Conservation (phyloP, 352 stramenopile species). For the Blastocystis sp. region DNA sequence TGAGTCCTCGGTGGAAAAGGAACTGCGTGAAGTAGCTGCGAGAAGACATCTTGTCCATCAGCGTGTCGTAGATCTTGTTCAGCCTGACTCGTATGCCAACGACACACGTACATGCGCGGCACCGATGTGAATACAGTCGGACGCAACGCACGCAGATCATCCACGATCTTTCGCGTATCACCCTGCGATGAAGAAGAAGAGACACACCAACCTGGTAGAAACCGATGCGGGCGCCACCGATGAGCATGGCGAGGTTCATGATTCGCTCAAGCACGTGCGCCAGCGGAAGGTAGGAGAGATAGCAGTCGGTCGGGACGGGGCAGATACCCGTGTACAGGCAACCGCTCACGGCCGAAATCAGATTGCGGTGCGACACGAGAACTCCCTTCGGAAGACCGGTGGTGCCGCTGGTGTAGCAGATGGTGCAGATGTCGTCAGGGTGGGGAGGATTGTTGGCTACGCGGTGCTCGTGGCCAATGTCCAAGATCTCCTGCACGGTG, state of each 20-base stretch:
- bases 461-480: conserved; percentile 43
- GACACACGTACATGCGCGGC: conserved; percentile 81
- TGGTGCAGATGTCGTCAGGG: conserved; percentile 76
- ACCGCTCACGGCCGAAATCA: conserved; percentile 64
- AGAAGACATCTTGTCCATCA: conserved; percentile 58
- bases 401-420: conserved; percentile 87
- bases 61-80: conserved; percentile 56
- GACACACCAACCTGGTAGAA: conserved; percentile 64
- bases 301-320: conserved; percentile 66
- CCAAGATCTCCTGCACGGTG: conserved; percentile 47
- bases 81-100: not conserved
- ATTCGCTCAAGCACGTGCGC: conserved; percentile 87
- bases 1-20: conserved; percentile 68
- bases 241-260: conserved; percentile 72
- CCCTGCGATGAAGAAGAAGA: not conserved
- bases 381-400: conserved; percentile 80
- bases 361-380: conserved; percentile 72
- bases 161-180: conserved; percentile 77
- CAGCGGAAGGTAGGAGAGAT: conserved; percentile 87
- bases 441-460: conserved; percentile 63
- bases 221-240: conserved; percentile 71
- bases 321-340: conserved; percentile 45
- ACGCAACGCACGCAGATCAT: conserved; percentile 77
- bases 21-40: conserved; percentile 67
- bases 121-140: conserved; percentile 82